A percentile compares a stretch with the other conserved stretches of the same genome.
Evolutionary conservation across 495 filamentous ascomycete species (phyloP).

Genomic region (Tuber aestivum): DNA sequence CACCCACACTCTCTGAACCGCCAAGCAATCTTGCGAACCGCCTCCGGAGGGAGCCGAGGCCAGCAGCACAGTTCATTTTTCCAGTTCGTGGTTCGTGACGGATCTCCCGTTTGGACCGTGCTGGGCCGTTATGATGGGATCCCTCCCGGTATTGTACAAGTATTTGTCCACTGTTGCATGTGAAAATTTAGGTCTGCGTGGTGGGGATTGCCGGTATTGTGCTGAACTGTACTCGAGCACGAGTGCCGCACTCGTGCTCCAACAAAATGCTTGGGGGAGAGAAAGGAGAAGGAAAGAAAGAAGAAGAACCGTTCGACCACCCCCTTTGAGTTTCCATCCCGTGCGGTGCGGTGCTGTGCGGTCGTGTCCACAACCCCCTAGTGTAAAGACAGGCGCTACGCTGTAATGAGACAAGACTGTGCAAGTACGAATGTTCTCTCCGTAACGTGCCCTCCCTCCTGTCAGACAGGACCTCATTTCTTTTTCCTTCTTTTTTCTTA

Average conservation of each 20-base stretch:
- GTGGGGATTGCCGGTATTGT: too few species aligned
- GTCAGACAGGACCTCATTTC: not conserved
- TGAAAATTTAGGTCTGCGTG: too few species aligned
- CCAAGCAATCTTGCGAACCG: too few species aligned
- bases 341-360: not conserved
- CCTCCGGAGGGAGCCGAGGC: too few species aligned
- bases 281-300: too few species aligned
- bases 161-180: too few species aligned
- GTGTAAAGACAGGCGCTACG: not conserved
- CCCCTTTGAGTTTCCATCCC: not conserved
- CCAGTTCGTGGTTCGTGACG: not conserved
- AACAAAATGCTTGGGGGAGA: too few species aligned
- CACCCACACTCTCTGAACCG: too few species aligned
- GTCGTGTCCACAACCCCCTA: not conserved
- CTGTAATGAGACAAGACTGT: not conserved
- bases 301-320: not conserved
- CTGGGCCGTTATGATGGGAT: not conserved
- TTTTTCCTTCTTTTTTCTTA: not conserved
- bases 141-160: too few species aligned
- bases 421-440: not conserved
- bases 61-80: too few species aligned
- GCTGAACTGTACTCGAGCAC: too few species aligned
- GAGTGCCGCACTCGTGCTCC: too few species aligned
- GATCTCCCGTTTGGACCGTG: not conserved
- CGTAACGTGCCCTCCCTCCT: not conserved